These are phyloP conservation scores for Trichophyton rubrum DNA, from an alignment of 2,329 filamentous ascomycete genomes.

Conservation along the genomic window DNA sequence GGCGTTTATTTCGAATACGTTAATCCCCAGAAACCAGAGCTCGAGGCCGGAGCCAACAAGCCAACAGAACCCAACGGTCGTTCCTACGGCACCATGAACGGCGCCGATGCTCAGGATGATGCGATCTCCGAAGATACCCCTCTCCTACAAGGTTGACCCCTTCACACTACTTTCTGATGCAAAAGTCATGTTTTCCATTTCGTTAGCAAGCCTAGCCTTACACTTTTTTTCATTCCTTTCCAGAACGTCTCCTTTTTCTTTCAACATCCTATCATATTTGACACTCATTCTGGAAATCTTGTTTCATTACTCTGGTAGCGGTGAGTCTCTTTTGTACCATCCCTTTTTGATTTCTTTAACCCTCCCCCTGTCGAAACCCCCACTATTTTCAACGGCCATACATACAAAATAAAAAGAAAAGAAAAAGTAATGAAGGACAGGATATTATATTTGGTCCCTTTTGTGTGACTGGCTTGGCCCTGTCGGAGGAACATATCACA, in stretches of 20 bases:
- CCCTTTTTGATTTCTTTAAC: background rate
- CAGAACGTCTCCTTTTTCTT: background rate
- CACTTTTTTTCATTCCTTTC: background rate
- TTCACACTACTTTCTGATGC: background rate
- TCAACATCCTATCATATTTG: background rate
- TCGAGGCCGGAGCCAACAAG: background rate
- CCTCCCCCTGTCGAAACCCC: background rate
- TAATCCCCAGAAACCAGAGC: conserved; percentile 34
- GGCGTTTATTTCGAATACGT: conserved; percentile 56
- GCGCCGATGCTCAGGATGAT: conserved; percentile 5
- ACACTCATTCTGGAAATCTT: background rate
- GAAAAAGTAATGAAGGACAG: background rate
- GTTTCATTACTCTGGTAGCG: conserved; percentile 2
- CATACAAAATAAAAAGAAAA: background rate
- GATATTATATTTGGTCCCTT: background rate
- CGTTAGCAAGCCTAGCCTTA: background rate
- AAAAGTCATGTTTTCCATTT: background rate
- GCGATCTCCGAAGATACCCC: conserved; percentile 16
- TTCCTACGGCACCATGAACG: conserved; percentile 7
- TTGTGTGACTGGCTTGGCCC: background rate
- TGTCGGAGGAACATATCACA: background rate
- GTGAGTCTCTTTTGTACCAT: background rate
- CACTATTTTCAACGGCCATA: background rate
- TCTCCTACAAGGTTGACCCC: conserved; percentile 10
- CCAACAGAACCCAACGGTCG: background rate